These are phyloP conservation scores for Yarrowia deformans DNA, from an alignment of 805 yeast genomes.

Conservation along the genomic window DNA sequence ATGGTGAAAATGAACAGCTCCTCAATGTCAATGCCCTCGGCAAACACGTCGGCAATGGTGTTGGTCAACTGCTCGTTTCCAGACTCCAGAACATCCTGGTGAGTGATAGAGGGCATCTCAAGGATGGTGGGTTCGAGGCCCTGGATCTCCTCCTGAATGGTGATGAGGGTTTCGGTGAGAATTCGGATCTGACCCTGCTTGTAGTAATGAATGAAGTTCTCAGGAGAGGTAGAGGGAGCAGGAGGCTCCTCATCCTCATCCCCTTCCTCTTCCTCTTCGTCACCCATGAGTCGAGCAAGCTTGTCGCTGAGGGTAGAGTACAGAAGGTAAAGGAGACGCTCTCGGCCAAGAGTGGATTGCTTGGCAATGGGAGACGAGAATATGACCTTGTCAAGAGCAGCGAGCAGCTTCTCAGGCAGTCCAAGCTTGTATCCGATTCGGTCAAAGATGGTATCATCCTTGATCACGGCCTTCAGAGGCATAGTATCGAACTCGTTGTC, in stretches of 20 bases:
- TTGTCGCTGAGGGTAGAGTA: constrained; percentile 33
- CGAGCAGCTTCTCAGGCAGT: constrained; percentile 27
- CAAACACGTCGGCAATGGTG: constrained; percentile 9
- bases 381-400: constrained; percentile 29
- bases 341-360: constrained; percentile 28
- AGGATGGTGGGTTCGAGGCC: constrained; percentile 1
- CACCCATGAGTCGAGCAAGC: constrained; percentile 34
- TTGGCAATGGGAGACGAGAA: constrained; percentile 31
- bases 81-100: constrained; percentile 20
- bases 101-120: constrained; percentile 19
- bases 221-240: constrained; percentile 22
- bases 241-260: constrained; percentile 14
- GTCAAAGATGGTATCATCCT: constrained; percentile 30
- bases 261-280: constrained; percentile 28
- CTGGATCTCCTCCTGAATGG: constrained; percentile 32
- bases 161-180: constrained; percentile 20
- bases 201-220: constrained; percentile 28
- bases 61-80: constrained; percentile 14
- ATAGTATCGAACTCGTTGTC: constrained; percentile 64
- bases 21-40: constrained; percentile 36
- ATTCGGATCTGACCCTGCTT: constrained; percentile 38
- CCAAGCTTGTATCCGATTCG: constrained; percentile 35
- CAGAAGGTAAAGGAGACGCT: constrained; percentile 28
- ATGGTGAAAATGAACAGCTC: constrained; percentile 36
- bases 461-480: constrained; percentile 58